phyloP scores from a whole-genome alignment of 345 rosid genomes.

The Populus pruinosa region DNA sequence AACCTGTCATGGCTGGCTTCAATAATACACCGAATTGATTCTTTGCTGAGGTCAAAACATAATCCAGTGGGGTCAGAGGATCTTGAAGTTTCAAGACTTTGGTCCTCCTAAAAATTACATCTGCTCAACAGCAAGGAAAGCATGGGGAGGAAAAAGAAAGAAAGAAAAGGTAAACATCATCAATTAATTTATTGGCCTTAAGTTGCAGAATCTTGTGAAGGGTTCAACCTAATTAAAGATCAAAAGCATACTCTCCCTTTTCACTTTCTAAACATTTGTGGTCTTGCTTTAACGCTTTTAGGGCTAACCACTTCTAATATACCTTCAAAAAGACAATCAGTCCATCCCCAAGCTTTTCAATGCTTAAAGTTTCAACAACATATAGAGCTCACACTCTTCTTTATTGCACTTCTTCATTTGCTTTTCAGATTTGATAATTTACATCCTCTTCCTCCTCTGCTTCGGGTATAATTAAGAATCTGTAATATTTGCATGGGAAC shows the following conservation, averaged over 20 bases:
- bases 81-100: conserved; percentile 36
- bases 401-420: not conserved
- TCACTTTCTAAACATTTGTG: not conserved
- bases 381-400: not conserved
- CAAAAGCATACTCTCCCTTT: not conserved
- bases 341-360: not conserved
- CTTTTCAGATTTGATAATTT: not conserved
- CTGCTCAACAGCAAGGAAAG: conserved; percentile 12
- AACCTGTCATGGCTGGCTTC: conserved; percentile 32
- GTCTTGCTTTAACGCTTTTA: not conserved
- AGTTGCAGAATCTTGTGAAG: conserved; percentile 17
- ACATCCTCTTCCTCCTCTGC: not conserved
- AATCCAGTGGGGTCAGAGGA: conserved; percentile 45
- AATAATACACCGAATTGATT: conserved; percentile 50
- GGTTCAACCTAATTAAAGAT: conserved; percentile 11
- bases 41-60: conserved; percentile 40
- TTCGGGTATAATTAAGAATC: not conserved
- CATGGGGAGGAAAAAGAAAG: not conserved
- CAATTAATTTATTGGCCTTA: not conserved
- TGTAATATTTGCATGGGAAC: not conserved
- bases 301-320: not conserved
- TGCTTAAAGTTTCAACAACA: not conserved
- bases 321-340: not conserved
- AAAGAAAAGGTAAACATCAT: conserved; percentile 6
- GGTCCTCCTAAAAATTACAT: conserved; percentile 40